phyloP scores from a whole-genome alignment of 352 stramenopile species.

The Chrysophaeum taylorii region DNA sequence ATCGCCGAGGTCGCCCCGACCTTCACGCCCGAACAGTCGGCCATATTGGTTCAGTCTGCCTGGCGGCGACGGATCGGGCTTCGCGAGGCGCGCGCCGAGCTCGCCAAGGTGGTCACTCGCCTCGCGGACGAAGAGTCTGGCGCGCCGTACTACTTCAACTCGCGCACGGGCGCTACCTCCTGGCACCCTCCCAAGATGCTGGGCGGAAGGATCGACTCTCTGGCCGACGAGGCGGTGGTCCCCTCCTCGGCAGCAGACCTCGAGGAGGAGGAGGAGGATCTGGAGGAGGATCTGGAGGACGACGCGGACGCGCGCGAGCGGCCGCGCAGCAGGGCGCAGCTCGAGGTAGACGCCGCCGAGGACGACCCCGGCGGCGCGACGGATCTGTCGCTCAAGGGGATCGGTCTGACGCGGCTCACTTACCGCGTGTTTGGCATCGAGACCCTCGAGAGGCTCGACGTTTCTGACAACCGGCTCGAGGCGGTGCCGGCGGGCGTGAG shows the following conservation, averaged over 20 bases:
- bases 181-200: neutral
- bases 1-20: neutral
- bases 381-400: neutral
- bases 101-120: neutral
- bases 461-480: constrained; percentile 18
- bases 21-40: neutral
- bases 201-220: neutral
- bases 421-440: neutral
- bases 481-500: constrained; percentile 11
- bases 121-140: neutral
- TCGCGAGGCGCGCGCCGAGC: neutral
- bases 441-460: constrained; percentile 11
- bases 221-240: neutral
- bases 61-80: neutral
- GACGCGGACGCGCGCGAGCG: neutral
- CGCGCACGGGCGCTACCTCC: neutral
- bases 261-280: neutral
- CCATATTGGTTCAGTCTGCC: neutral
- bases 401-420: neutral
- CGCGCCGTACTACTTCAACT: constrained; percentile 1
- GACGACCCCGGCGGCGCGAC: neutral
- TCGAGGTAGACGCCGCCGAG: neutral
- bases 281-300: no score
- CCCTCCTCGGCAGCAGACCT: neutral
- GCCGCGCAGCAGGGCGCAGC: neutral